Conservation (phyloP, 345 rosid species). For the Capsella bursapastoris region DNA sequence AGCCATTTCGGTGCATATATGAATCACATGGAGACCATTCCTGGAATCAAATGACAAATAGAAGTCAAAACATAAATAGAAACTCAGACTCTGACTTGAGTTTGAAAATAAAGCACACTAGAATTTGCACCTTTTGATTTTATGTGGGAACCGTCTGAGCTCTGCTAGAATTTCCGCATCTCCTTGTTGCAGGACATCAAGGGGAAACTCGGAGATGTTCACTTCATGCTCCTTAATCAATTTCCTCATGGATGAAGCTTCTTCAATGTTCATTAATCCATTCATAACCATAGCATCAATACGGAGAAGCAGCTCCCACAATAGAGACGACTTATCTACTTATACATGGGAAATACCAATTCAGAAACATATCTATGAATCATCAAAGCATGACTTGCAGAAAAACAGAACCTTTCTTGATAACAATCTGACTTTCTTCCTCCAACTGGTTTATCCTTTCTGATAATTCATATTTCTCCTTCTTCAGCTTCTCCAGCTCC, state of each 20-base stretch:
- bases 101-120: neutral
- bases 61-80: neutral
- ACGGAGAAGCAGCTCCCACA: constrained; percentile 75
- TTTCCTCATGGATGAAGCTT: constrained; percentile 69
- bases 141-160: constrained; percentile 55
- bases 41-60: constrained; percentile 51
- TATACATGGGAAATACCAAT: neutral
- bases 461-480: constrained; percentile 58
- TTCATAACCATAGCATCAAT: constrained; percentile 78
- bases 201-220: constrained; percentile 53
- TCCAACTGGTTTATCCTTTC: constrained; percentile 59
- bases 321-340: constrained; percentile 59
- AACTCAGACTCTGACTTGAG: neutral
- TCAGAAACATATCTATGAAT: neutral
- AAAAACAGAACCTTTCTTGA: constrained; percentile 49
- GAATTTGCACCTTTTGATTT: constrained; percentile 56
- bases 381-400: neutral
- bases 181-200: constrained; percentile 52
- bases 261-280: constrained; percentile 55
- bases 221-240: constrained; percentile 54
- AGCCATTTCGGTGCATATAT: constrained; percentile 88
- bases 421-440: constrained; percentile 42
- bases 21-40: constrained; percentile 69
- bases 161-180: constrained; percentile 67
- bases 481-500: constrained; percentile 57